Evolutionary conservation across 345 rosid genomes (phyloP), one percentile per base, ranked within the genome.

Genomic region (Cardiospermum halicacabum): DNA sequence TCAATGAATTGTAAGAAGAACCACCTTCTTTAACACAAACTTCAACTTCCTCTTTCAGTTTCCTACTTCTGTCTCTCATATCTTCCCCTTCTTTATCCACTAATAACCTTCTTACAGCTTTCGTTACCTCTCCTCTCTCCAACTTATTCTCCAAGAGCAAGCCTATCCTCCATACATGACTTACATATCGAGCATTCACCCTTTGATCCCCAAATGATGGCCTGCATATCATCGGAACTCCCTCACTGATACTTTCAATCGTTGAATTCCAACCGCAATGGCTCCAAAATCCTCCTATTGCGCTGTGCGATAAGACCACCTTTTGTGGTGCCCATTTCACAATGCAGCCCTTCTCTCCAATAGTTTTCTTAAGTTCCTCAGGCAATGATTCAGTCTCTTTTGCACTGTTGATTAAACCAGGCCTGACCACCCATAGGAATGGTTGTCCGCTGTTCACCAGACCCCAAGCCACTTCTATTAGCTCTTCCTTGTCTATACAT

Each of bases 241-340:
- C 83, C 72, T 74, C 81, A 1, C 66, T 56, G 19, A 76, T 39
- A 28, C 86, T 68, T 51, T 79, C 81, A 3, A 77, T 7, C 3
- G 77, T 72, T 3, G 84, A 77, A 54, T 79, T 82, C 82, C 82
- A 75, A 7, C 86, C 77, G 18, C 78, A 77, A 11, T 77, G 84
- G 24, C 72, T 77, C 77, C 77, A 79, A 19, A 82, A 79, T 30
- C 75, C 84, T 19, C 76, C 75, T 4, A 79, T 70, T 2, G 83
- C 62, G 1, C 3, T 32, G 31, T 77, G 80, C 2, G 78, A 74
- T 66, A 74, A 53, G 26, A 79, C 80, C 36, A 76, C 57, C 60
- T 67, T 69, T 50, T 77, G 82, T 0, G 81, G 80, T 34, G 82
- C 75, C 86, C 86, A 82, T 56, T 56, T 73, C 53, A 75, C 73